Evolutionary conservation across 345 rosid species (phyloP), one percentile per base, ranked within the genome.

Genomic region (Anastatica hierochuntica): DNA sequence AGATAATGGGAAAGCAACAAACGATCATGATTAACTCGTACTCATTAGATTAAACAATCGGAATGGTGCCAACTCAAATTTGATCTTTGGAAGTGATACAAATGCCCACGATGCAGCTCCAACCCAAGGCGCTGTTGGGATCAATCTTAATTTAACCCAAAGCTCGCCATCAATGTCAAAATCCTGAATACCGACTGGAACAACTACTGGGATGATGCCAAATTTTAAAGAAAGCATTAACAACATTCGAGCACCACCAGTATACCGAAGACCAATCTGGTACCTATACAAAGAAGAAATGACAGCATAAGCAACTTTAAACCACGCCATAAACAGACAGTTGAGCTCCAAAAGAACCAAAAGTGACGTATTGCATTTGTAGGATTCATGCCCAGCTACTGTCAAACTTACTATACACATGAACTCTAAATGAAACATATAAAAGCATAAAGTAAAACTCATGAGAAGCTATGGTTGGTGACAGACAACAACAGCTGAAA

Each of bases 101-200:
- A 92, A 92, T 45, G 98, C 95, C 97, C 95, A 88, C 27, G 80
- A 71, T 67, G 69, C 98, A 49, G 95, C 94, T 73, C 95, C 98
- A 42, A 92, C 88, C 80, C 94, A 92, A 58, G 98, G 98, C 27
- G 67, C 90, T 5, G 87, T 72, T 0, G 97, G 97, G 56, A 92
- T 88, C 75, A 88, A 64, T 70, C 97, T 74, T 70, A 88, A 62
- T 58, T 92, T 92, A 63, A 92, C 98, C 98, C 98, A 92, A n/a
- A 92, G 90, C 74, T 92, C 98, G 38, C 98, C 97, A 36, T 88
- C 98, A 60, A 92, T 88, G 69, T 92, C 97, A 62, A 92, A 88
- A 77, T 92, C 90, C 18, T 89, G 80, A 66, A 92, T 74, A 40
- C 95, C 95, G 19, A 92, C 97, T 2, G 98, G 98, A 71, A 92